Evolutionary conservation across 179 eudicot genomes (phyloP), one percentile per base, ranked within the genome.

Genomic region (Camellia oleifera): DNA sequence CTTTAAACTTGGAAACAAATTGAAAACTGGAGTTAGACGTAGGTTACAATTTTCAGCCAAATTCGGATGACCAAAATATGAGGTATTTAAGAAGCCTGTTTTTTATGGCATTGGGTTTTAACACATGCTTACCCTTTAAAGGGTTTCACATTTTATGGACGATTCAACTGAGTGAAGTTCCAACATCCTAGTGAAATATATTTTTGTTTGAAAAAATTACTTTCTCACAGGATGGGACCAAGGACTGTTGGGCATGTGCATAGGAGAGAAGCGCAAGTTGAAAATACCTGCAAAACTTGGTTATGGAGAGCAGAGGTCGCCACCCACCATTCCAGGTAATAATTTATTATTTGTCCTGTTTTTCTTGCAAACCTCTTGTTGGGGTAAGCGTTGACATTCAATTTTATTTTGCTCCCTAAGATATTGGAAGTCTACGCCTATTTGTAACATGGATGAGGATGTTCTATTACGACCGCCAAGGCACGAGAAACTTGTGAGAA

Each of bases 271-370:
- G 88, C 83, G 99, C 46, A 96, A 96, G 88, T 90, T 94, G 90
- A 92, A 92, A 84, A 96, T 94, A 64, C 99, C 99, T 62, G 84
- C 99, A 45, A 92, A 92, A 79, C 97, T 94, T 77, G 99, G 99
- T 26, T 94, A 96, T 85, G 99, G 99, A 42, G 98, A 91, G 11
- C 86, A 87, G 54, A 98, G 99, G 11, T 96, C 99, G 65, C 98
- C 99, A n/a, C 99, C 99, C 32, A 91, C 82, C 26, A 96, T 96
- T 80, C 99, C 98, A 77, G 99, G 99, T 96, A 86, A 86, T 75
- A n/a, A 20, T 46, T 63, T 44, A 20, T 64, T 26, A 62, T 18
- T 7, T 48, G 18, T 63, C 45, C 73, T 69, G 45, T 45, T n/a
- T 56, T 45, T 48, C 53, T 20, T 20, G 60, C 52, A 48, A 9